A percentile compares a stretch with the other conserved stretches of the same genome.
Conservation (phyloP, 768 basidiomycete genomes). For the Cystofilobasidium ferigula region DNA sequence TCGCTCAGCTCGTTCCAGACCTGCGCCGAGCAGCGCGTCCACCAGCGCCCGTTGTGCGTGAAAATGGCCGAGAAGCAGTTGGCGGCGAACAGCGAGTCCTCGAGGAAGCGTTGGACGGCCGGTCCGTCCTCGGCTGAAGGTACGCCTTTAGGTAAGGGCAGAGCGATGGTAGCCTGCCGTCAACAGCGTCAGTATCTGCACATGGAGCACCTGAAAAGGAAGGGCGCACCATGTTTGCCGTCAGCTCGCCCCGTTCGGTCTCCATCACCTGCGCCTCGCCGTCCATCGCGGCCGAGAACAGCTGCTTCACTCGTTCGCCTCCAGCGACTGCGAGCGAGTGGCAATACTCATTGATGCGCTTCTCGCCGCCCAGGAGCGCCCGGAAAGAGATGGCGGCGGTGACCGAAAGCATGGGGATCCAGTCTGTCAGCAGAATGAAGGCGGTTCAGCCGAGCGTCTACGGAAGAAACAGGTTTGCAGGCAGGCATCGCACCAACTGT, state of each 20-base stretch:
- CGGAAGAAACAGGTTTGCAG: neutral
- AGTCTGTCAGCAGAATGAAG: slow-evolving; percentile 2
- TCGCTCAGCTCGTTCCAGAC: slow-evolving; percentile 23
- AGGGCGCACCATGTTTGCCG: slow-evolving; percentile 8
- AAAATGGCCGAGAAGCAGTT: slow-evolving; percentile 13
- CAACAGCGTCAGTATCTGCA: neutral
- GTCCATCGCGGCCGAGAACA: neutral
- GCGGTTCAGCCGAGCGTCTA: neutral
- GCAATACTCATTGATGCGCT: slow-evolving; percentile 14
- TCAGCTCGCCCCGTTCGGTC: slow-evolving; percentile 13
- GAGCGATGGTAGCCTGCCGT: slow-evolving; percentile 9
- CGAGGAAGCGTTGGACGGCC: slow-evolving; percentile 2
- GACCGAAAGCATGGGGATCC: slow-evolving; percentile 19
- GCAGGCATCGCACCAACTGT: slow-evolving; percentile 9
- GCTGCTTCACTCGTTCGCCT: slow-evolving; percentile 8
- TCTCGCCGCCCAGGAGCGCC: slow-evolving; percentile 17
- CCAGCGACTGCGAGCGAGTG: slow-evolving; percentile 18
- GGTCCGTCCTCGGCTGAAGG: neutral
- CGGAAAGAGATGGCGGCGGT: slow-evolving; percentile 23
- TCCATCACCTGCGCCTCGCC: slow-evolving; percentile 12
- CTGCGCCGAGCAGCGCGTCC: slow-evolving; percentile 16
- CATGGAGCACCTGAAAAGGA: neutral
- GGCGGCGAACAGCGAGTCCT: slow-evolving; percentile 6
- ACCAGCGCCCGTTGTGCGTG: slow-evolving; percentile 10
- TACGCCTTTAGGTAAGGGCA: neutral